phyloP scores from a whole-genome alignment of 495 filamentous ascomycete genomes.

The Zalerion maritima region DNA sequence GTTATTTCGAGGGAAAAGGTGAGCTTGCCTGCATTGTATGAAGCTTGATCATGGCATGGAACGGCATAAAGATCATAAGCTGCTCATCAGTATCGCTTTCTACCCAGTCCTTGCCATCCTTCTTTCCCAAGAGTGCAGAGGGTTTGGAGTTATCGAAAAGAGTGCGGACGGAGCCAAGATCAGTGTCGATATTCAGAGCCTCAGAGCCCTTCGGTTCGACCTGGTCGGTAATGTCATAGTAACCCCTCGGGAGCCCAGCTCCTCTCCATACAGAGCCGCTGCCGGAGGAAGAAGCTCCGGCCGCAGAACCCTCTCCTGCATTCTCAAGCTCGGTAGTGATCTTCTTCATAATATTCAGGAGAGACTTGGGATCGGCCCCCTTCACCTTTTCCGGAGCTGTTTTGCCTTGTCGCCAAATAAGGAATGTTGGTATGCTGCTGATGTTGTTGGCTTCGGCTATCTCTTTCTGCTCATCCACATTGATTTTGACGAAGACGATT shows the following conservation, averaged over 20 bases:
- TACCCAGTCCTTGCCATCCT: conserved; percentile 63
- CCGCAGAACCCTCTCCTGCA: conserved; percentile 27
- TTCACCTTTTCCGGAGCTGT: conserved; percentile 47
- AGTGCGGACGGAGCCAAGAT: conserved; percentile 50
- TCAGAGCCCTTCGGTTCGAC: conserved; percentile 70
- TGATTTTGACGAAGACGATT: conserved; percentile 76
- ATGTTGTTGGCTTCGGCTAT: conserved; percentile 58
- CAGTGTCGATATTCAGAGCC: conserved; percentile 68
- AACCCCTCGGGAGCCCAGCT: conserved; percentile 60
- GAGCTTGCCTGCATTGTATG: conserved; percentile 53
- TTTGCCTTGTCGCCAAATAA: conserved; percentile 67
- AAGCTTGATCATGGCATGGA: conserved; percentile 77
- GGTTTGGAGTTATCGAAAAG: conserved; percentile 62
- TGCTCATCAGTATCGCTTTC: conserved; percentile 99
- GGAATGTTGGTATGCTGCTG: conserved; percentile 73
- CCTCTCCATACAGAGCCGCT: conserved; percentile 48
- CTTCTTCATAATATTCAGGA: conserved; percentile 55
- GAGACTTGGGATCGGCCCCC: conserved; percentile 56
- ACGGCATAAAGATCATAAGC: conserved; percentile 85
- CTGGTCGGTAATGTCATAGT: conserved; percentile 68
- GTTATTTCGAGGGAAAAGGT: conserved; percentile 1
- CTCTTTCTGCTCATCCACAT: conserved; percentile 62
- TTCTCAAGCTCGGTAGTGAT: conserved; percentile 55
- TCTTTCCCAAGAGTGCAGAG: conserved; percentile 49
- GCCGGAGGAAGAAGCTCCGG: conserved; percentile 27